A percentile compares a stretch with the other conserved stretches of the same genome.
phyloP scores from a whole-genome alignment of 306 rosid species.

The Spatholobus suberectus region DNA sequence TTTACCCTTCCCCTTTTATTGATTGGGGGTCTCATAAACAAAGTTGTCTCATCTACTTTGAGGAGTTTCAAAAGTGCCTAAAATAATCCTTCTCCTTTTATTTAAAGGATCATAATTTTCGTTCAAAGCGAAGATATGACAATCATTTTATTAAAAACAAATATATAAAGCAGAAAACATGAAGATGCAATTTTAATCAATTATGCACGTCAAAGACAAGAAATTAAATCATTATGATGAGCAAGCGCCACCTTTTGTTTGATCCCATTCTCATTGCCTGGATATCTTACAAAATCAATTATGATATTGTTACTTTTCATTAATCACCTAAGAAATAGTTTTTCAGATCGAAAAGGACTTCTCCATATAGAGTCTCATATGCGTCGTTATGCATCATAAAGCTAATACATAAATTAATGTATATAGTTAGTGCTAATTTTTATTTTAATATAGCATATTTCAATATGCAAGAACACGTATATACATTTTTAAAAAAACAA shows the following conservation, averaged over 20 bases:
- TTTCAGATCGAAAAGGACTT: too few species aligned
- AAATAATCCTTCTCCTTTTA: conserved; percentile 47
- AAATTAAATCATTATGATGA: conserved; percentile 28
- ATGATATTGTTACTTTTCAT: not conserved
- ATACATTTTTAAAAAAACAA: too few species aligned
- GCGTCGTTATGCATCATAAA: too few species aligned
- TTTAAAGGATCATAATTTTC: conserved; percentile 39
- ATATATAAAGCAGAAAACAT: not conserved
- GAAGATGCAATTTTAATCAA: not conserved
- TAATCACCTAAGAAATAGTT: not conserved
- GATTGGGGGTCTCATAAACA: conserved; percentile 62
- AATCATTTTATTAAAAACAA: conserved; percentile 39
- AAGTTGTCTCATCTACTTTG: conserved; percentile 67
- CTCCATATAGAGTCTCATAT: too few species aligned
- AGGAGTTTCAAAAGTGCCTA: conserved; percentile 52
- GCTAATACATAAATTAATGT: too few species aligned
- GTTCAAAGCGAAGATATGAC: conserved; percentile 31
- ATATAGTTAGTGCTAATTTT: too few species aligned
- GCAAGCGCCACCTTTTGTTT: conserved; percentile 10
- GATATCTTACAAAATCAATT: conserved; percentile 13
- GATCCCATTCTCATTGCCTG: conserved; percentile 26
- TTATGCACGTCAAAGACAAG: not conserved
- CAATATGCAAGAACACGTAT: too few species aligned
- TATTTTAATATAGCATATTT: too few species aligned
- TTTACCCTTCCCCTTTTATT: conserved; percentile 47